A percentile compares a stretch with the other conserved stretches of the same genome.
These are phyloP conservation scores for Byssochlamys sp. DNA, from an alignment of 2,329 filamentous ascomycete genomes.

Conservation along the genomic window DNA sequence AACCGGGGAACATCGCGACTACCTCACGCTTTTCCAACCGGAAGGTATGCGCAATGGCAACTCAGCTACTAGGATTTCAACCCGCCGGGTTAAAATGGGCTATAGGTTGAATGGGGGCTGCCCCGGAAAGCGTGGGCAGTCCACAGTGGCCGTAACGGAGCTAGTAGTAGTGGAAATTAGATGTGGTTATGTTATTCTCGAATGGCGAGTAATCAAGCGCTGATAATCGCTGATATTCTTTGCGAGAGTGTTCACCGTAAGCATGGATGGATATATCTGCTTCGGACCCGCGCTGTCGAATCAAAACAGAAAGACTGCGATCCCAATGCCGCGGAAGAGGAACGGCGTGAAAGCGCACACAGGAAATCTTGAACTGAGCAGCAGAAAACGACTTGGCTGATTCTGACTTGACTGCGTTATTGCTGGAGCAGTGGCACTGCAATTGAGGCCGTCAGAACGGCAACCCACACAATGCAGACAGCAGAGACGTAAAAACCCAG, in stretches of 20 bases:
- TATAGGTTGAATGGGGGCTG: not conserved
- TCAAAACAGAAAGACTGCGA: slow-evolving; percentile 2
- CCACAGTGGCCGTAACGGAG: not conserved
- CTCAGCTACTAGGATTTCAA: not conserved
- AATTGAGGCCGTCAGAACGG: not conserved
- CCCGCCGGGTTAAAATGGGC: not conserved
- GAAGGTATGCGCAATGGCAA: not conserved
- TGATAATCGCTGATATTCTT: not conserved
- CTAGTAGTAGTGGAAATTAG: not conserved
- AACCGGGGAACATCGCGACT: slow-evolving; percentile 11
- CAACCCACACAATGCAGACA: not conserved
- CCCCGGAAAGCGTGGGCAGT: not conserved
- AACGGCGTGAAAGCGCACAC: not conserved
- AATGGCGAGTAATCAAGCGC: not conserved
- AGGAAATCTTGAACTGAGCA: not conserved
- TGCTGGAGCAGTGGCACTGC: not conserved
- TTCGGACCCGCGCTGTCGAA: not conserved
- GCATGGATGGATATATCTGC: not conserved
- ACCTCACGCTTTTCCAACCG: slow-evolving; percentile 1
- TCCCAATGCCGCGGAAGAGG: not conserved
- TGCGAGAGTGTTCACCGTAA: not conserved
- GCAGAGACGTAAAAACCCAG: not conserved
- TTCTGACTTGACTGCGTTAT: not conserved
- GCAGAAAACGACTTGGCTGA: not conserved
- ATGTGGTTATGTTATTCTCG: not conserved